Conservation (phyloP, 768 basidiomycete genomes). For the Kwoniella mangroviensis region DNA sequence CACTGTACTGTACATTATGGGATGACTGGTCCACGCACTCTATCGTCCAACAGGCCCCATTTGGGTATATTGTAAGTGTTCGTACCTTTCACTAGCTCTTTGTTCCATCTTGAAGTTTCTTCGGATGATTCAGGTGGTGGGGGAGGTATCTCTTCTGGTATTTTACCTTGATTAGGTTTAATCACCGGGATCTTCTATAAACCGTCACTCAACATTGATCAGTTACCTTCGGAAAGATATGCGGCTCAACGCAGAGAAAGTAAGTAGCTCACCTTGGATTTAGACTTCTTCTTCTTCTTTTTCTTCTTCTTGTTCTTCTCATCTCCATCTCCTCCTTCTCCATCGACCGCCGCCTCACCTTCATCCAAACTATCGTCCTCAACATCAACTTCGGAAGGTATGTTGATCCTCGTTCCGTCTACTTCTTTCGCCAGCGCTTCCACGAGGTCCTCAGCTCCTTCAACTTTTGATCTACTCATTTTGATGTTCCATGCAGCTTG, state of each 20-base stretch:
- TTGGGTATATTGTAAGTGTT: constrained; percentile 10
- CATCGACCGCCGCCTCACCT: background rate
- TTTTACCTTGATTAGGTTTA: constrained; percentile 8
- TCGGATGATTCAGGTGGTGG: constrained; percentile 24
- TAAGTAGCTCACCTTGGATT: constrained; percentile 14
- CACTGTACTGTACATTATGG: no score
- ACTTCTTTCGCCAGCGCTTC: background rate
- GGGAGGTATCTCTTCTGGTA: constrained; percentile 27
- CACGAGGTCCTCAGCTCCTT: background rate
- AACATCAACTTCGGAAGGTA: constrained; percentile 3
- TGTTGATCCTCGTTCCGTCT: background rate
- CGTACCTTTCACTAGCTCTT: constrained; percentile 18
- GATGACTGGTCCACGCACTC: no score
- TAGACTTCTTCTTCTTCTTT: constrained; percentile 24
- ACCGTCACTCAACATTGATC: background rate
- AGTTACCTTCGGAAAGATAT: background rate
- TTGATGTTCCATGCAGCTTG: no score
- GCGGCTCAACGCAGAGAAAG: background rate
- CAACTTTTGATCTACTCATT: no score
- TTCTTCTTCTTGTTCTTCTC: constrained; percentile 34
- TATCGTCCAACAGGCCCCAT: constrained; percentile 29
- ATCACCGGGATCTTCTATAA: background rate
- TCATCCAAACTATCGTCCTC: constrained; percentile 5
- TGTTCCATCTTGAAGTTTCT: constrained; percentile 30
- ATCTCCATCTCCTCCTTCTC: background rate